phyloP scores from a whole-genome alignment of 805 yeast species.

The Sugiyamaella americana region DNA sequence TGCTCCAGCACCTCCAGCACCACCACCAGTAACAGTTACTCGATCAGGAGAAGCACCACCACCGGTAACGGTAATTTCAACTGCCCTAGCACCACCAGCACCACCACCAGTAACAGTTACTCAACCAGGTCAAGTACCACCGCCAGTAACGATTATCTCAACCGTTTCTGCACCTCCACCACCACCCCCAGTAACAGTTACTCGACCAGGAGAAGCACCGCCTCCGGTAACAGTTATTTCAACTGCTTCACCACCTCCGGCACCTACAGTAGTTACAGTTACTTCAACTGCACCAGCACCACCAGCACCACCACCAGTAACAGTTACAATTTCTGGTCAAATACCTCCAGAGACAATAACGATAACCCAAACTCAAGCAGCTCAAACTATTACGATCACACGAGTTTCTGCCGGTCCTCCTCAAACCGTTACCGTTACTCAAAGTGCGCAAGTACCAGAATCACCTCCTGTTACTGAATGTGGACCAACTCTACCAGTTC shows the following conservation, averaged over 20 bases:
- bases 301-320: constrained; percentile 1
- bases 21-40: constrained; percentile 9
- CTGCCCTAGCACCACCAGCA: no score
- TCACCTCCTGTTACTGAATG: no score
- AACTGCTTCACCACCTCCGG: not conserved
- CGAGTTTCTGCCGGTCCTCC: no score
- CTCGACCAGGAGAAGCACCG: constrained; percentile 8
- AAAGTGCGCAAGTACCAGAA: no score
- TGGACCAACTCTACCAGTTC: constrained; percentile 11
- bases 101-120: constrained; percentile 10
- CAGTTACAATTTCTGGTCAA: constrained; percentile 20
- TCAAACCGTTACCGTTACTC: no score
- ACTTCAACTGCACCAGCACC: not conserved
- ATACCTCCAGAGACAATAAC: no score
- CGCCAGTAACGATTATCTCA: constrained; percentile 11
- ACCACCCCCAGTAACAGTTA: constrained; percentile 12
- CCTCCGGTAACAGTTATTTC: constrained; percentile 14
- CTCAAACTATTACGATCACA: no score
- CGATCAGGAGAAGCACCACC: constrained; percentile 12
- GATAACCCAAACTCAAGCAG: constrained; percentile 19
- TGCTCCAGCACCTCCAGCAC: no score
- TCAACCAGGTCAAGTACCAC: constrained; percentile 12
- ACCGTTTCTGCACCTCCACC: constrained; percentile 11
- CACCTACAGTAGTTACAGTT: constrained; percentile 2
- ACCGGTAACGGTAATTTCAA: no score